Evolutionary conservation across 805 yeast genomes (phyloP), one percentile per base, ranked within the genome.

Genomic region (Candida lessepsii): DNA sequence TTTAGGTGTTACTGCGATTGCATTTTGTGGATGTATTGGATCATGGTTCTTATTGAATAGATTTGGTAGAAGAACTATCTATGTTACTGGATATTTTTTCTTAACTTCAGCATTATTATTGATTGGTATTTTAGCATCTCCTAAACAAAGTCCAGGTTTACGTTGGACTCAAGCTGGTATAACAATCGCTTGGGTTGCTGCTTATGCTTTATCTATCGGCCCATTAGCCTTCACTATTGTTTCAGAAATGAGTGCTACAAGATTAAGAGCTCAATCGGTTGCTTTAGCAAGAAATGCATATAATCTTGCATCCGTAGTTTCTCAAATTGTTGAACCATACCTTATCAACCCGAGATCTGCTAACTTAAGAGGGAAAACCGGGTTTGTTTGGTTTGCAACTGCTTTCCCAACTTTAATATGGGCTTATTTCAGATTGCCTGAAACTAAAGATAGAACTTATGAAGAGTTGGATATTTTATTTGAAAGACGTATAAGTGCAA

Each of bases 391-490:
- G 67, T 67, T 63, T 21, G 73, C 68, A 4, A 52, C 65, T 20
- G 36, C 57, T 24, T 24, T 60, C 13, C 20, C 52, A 27, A 51
- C 57, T 21, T 41, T 61, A 13, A 14, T 68, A 24, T 76, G 78
- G 77, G 58, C 66, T 25, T 70, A 61, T 56, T 71, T 76, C 56
- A 70, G 73, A 37, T 61, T 79, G 34, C 86, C 86, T 9, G 86
- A 81, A 56, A 75, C 83, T 18, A 65, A 66, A 48, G 72, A 70
- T 35, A 68, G 80, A 54, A 76, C 84, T 0, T 78, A 64, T 52
- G 81, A 78, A 35, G 85, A 81, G 51, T 61, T 81, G 52, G 84
- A 80, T 57, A 60, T 63, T 37, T 59, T 80, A 61, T 81, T 78
- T 57, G 64, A 46, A 13, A 39, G 54, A 11, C 43, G 50, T 2